Conservation (phyloP, 1,284 basidiomycete genomes). For the Coniferiporia sulphurascens region DNA sequence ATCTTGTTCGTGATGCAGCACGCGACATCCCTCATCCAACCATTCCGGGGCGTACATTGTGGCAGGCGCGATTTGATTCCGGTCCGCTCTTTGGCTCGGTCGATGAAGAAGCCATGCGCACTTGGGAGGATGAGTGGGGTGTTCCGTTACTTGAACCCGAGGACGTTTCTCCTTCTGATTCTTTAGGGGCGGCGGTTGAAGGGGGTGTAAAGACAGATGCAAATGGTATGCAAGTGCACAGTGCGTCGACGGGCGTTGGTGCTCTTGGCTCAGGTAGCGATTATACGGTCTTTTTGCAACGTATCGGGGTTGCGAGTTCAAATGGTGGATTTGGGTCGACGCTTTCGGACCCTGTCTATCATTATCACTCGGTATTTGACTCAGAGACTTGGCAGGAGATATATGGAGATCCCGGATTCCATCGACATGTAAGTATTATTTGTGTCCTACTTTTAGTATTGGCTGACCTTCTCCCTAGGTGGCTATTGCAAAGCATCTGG, state of each 20-base stretch:
- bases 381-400: slow-evolving; percentile 65
- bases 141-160: slow-evolving; percentile 1
- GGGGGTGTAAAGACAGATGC: slow-evolving; percentile 26
- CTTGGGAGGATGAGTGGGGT: slow-evolving; percentile 11
- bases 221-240: slow-evolving; percentile 1
- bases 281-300: slow-evolving; percentile 49
- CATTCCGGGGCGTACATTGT: slow-evolving; percentile 45
- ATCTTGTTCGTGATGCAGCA: slow-evolving; percentile 65
- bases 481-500: slow-evolving; percentile 64
- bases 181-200: slow-evolving; percentile 23
- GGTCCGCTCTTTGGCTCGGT: slow-evolving; percentile 42
- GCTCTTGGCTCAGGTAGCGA: slow-evolving; percentile 56
- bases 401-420: slow-evolving; percentile 72
- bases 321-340: slow-evolving; percentile 48
- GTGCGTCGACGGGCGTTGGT: slow-evolving; percentile 27
- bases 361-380: slow-evolving; percentile 78
- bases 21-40: slow-evolving; percentile 61
- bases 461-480: slow-evolving; percentile 32
- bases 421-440: slow-evolving; percentile 47
- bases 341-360: slow-evolving; percentile 59
- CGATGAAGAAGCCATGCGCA: slow-evolving; percentile 12
- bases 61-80: slow-evolving; percentile 57
- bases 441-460: neutral
- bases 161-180: slow-evolving; percentile 28
- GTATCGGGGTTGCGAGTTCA: slow-evolving; percentile 47